Base-by-base conservation (phyloP, 177 flowering plant species). In the Vitis hybrid region DNA sequence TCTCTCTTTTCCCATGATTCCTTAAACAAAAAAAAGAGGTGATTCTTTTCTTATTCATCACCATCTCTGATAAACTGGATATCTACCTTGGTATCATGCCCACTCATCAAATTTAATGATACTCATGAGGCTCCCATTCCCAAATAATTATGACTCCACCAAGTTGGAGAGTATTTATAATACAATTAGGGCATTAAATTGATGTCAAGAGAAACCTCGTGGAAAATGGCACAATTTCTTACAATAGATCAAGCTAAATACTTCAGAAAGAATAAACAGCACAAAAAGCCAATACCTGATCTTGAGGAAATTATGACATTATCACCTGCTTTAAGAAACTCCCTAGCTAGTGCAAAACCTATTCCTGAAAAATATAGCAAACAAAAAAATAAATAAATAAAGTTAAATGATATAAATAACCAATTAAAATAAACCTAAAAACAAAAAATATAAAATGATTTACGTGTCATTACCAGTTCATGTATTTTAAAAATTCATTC, bases 291-390 rank as follows among this genome's bases (percentile, higher is more conserved):
- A 53, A 64, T 66, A 90, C 98, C 88, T 77, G 99, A 88, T 84
- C 99, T 89, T 64, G 99, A 95, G 83, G 93, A 95, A 62, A 92
- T 83, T 51, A 92, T 10, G 57, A 95, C 90, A 74, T 89, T 95
- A 77, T 95, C 99, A 33, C 98, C 97, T 21, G 89, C 90, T 79
- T 88, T 91, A 9, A 91, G 82, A 73, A 95, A 95, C 74, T 90
- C 96, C 70, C 80, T 86, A 51, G 97, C 99, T 60, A 93, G 73
- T 10, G 98, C 98, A 84, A 81, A 91, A 10, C 98, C 98, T 21
- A 95, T 88, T 64, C 99, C 99, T 94, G 89, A 66, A 71, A 18
- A 3, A 9, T 58, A 74, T 1, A 67, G 50, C 45, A 29, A 33
- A 10, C 11, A 52, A 56, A n/a, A 2, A 53, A 68, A 58, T 14